Evolutionary conservation across 805 yeast genomes (phyloP).

Genomic region (Cyberlindnera meyerae): DNA sequence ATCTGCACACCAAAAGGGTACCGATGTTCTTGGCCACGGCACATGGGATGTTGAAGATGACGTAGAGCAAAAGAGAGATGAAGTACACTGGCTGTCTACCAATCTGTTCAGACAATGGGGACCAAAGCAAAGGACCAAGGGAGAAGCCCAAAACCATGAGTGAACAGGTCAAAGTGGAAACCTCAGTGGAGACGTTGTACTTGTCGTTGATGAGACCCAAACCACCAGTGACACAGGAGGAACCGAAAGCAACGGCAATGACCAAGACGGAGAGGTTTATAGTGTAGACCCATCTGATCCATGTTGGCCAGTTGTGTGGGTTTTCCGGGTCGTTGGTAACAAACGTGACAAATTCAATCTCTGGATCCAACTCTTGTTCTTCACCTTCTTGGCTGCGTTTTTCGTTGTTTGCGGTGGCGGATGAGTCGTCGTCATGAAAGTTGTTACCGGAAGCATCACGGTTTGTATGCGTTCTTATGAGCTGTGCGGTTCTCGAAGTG

Average conservation of each 20-base stretch:
- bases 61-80: slow-evolving; percentile 67
- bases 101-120: slow-evolving; percentile 79
- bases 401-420: slow-evolving; percentile 25
- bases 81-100: slow-evolving; percentile 85
- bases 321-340: slow-evolving; percentile 76
- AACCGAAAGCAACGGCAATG: slow-evolving; percentile 88
- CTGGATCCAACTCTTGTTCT: slow-evolving; percentile 47
- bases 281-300: slow-evolving; percentile 61
- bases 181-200: slow-evolving; percentile 70
- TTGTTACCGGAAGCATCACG: slow-evolving; percentile 10
- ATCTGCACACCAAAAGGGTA: slow-evolving; percentile 74
- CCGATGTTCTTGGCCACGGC: slow-evolving; percentile 82
- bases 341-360: slow-evolving; percentile 82
- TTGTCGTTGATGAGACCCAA: slow-evolving; percentile 60
- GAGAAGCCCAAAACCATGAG: slow-evolving; percentile 87
- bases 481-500: slow-evolving; percentile 21
- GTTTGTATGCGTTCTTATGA: slow-evolving; percentile 34
- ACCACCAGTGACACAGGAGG: slow-evolving; percentile 88
- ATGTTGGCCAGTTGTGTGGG: slow-evolving; percentile 77
- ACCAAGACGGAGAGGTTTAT: slow-evolving; percentile 64
- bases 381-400: slow-evolving; percentile 24
- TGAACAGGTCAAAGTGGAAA: slow-evolving; percentile 74
- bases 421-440: slow-evolving; percentile 27
- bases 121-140: slow-evolving; percentile 84
- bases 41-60: slow-evolving; percentile 80